Percentiles rank a stretch among this genome's conserved stretches.
phyloP scores from a whole-genome alignment of 2,329 filamentous ascomycete genomes.

The Ceratocystis papillata region DNA sequence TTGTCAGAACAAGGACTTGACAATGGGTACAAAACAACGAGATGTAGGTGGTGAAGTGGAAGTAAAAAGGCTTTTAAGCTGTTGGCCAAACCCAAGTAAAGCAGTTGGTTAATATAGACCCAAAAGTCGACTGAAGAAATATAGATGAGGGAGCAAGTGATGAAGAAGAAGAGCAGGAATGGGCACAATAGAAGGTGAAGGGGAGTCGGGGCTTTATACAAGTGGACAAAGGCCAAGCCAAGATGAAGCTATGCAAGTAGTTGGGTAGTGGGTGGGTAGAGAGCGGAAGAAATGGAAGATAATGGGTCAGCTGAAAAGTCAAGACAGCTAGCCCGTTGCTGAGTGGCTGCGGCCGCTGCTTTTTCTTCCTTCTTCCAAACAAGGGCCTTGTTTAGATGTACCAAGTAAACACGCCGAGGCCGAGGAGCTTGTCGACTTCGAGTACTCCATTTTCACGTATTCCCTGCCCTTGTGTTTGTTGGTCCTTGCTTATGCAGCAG shows the following conservation, averaged over 20 bases:
- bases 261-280: background rate
- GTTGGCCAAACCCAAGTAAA: background rate
- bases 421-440: background rate
- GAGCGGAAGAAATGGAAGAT: constrained; percentile 5
- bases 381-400: constrained; percentile 2
- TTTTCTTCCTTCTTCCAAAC: background rate
- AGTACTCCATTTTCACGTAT: background rate
- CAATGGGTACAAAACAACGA: background rate
- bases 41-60: background rate
- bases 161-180: background rate
- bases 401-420: background rate
- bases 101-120: background rate
- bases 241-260: no score
- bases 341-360: background rate
- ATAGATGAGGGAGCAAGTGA: background rate
- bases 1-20: background rate
- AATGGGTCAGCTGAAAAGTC: constrained; percentile 1
- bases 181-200: background rate
- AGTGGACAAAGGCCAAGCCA: no score
- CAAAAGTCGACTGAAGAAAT: background rate
- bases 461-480: background rate
- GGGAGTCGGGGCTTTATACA: background rate
- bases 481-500: constrained; percentile 8
- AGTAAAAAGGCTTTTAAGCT: background rate
- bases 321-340: constrained; percentile 1